Conservation (phyloP, 495 filamentous ascomycete genomes). For the Pseudomonodictys pantanalensis region DNA sequence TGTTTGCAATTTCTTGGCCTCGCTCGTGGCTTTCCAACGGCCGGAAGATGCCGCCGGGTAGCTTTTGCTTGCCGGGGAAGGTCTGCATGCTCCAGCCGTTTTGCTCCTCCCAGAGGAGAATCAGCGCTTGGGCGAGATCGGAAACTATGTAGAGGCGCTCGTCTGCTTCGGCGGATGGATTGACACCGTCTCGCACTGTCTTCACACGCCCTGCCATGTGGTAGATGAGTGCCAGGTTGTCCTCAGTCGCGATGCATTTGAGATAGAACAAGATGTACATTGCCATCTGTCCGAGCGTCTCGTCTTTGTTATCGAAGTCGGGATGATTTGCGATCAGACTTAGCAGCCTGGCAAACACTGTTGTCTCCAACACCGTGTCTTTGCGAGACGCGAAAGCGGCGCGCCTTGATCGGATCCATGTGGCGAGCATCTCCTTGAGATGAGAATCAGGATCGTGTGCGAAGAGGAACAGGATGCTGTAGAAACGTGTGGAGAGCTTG, state of each 20-base stretch:
- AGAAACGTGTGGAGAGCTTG: constrained; percentile 73
- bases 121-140: constrained; percentile 79
- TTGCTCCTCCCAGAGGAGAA: constrained; percentile 77
- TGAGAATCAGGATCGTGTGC: constrained; percentile 77
- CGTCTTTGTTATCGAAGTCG: constrained; percentile 69
- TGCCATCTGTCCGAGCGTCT: constrained; percentile 73
- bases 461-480: constrained; percentile 80
- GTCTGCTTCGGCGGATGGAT: constrained; percentile 38
- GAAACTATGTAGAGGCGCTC: constrained; percentile 81
- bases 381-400: constrained; percentile 49
- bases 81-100: constrained; percentile 76
- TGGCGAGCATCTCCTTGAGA: constrained; percentile 70
- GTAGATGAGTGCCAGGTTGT: constrained; percentile 84
- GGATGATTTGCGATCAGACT: constrained; percentile 92
- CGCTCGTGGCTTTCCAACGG: constrained; percentile 70
- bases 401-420: constrained; percentile 80
- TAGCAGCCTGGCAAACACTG: constrained; percentile 74
- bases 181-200: constrained; percentile 76
- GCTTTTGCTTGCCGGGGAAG: constrained; percentile 74
- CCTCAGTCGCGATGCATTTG: constrained; percentile 72
- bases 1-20: constrained; percentile 79
- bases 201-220: constrained; percentile 92
- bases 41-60: constrained; percentile 75
- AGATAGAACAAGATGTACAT: constrained; percentile 90
- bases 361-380: constrained; percentile 70